A percentile compares a stretch with the other conserved stretches of the same genome.
phyloP scores from a whole-genome alignment of 2,329 filamentous ascomycete species.

The Lizonia empirigonia region DNA sequence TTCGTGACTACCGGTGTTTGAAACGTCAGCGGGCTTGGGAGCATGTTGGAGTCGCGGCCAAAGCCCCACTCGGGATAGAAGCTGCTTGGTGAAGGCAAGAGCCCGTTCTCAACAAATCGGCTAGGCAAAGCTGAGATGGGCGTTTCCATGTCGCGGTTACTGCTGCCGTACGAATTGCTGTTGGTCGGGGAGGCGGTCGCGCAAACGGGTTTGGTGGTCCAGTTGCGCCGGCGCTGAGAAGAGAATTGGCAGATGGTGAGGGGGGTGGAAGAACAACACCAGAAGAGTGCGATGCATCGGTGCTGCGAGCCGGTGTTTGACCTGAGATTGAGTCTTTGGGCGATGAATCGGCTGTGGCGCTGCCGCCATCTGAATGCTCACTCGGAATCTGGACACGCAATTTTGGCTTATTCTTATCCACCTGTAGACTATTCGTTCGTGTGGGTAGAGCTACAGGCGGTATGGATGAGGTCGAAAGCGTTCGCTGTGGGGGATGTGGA shows the following conservation, averaged over 20 bases:
- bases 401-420: conserved; percentile 74
- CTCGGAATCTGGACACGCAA: conserved; percentile 95
- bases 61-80: conserved; percentile 95
- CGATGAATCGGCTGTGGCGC: conserved; percentile 73
- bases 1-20: conserved; percentile 71
- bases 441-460: conserved; percentile 75
- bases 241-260: conserved; percentile 82
- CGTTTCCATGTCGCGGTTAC: conserved; percentile 62
- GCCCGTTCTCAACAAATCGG: conserved; percentile 84
- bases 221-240: conserved; percentile 87
- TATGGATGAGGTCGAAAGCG: conserved; percentile 64
- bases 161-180: conserved; percentile 50
- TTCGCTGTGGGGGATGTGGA: conserved; percentile 56
- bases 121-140: conserved; percentile 94
- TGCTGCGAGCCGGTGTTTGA: conserved; percentile 61
- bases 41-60: conserved; percentile 77
- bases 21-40: conserved; percentile 92
- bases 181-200: conserved; percentile 77
- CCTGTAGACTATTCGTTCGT: conserved; percentile 71
- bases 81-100: conserved; percentile 86
- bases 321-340: conserved; percentile 66
- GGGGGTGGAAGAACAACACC: conserved; percentile 88
- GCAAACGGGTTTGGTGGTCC: conserved; percentile 97
- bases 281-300: conserved; percentile 64
- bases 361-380: conserved; percentile 80